Base-by-base conservation (phyloP, 2,329 filamentous ascomycete species). In the Dendryphion nanum region DNA sequence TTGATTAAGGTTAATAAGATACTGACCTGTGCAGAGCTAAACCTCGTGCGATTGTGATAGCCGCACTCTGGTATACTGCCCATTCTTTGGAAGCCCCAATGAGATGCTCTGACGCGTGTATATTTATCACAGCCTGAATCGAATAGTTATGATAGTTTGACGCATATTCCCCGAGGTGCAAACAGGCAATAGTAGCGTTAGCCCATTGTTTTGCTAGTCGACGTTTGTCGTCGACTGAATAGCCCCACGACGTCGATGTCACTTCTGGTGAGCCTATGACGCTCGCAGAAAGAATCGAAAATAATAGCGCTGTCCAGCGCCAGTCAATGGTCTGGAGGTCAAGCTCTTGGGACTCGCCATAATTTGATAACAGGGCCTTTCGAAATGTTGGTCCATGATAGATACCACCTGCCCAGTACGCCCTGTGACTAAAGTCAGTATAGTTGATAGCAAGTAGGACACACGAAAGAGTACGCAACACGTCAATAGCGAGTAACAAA, bases 61-160 rank as follows among this genome's bases (percentile, higher is more conserved):
- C 72, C 1, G 70, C 64, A 3, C 67, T 69, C 6, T 75, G 60
- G 15, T 72, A 61, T 2, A 73, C 68, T 4, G 64, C 68, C 41
- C 73, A 72, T 29, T 68, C 69, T 44, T 73, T 74, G 5, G 71
- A 71, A 17, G 67, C 69, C 1, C 73, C 74, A 1, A 76, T 61
- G 13, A 73, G 54, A 50, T 77, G 74, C 6, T 72, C 73, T 6
- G 70, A 70, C 3, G 73, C 69, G n/a, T 73, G 74, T 19, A 73
- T 55, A 1, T 67, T 70, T 7, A 70, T 57, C 26, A 77, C 72
- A 4, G 73, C 66, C 47, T 76, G 68, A 3, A 75, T 61, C 1
- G 58, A 44, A 45, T 59, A 46, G 53, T 67, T 43, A 53, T 67
- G 37, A 34, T 50, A 49, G 39, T 55, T 48, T 48, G 63, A 71